Conservation (phyloP, 2,329 filamentous ascomycete genomes). For the Pestalotiopsis sp. region DNA sequence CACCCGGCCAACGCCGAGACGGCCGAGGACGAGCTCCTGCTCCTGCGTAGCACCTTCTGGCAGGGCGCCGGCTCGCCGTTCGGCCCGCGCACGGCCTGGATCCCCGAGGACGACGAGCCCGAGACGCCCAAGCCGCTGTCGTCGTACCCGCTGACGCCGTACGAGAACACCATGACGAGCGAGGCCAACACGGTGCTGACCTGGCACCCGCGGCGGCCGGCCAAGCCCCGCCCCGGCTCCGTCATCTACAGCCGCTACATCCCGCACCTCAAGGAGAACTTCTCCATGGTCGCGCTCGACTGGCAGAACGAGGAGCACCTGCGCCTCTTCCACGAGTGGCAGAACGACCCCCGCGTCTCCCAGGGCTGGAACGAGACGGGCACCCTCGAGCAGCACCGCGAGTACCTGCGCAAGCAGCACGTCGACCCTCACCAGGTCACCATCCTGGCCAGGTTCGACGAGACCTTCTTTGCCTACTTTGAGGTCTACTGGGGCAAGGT, state of each 20-base stretch:
- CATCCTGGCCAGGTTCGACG: slow-evolving; percentile 72
- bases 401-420: slow-evolving; percentile 70
- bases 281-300: slow-evolving; percentile 76
- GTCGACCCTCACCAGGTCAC: slow-evolving; percentile 72
- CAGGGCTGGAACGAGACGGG: slow-evolving; percentile 81
- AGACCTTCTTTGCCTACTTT: slow-evolving; percentile 73
- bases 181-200: slow-evolving; percentile 31
- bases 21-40: slow-evolving; percentile 34
- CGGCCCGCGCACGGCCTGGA: slow-evolving; percentile 65
- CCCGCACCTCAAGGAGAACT: slow-evolving; percentile 73
- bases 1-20: slow-evolving; percentile 41
- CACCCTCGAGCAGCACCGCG: slow-evolving; percentile 71
- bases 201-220: slow-evolving; percentile 70
- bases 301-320: slow-evolving; percentile 66
- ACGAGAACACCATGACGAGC: slow-evolving; percentile 47
- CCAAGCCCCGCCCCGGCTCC: slow-evolving; percentile 71
- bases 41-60: slow-evolving; percentile 64
- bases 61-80: slow-evolving; percentile 70
- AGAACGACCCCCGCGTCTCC: slow-evolving; percentile 81
- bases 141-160: slow-evolving; percentile 50
- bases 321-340: slow-evolving; percentile 75
- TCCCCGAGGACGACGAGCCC: slow-evolving; percentile 44
- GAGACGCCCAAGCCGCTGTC: slow-evolving; percentile 39
- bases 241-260: slow-evolving; percentile 80
- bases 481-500: slow-evolving; percentile 77